Base-by-base conservation (phyloP, 1,139 yeast genomes). In the Debaryomyces subglobosus region DNA sequence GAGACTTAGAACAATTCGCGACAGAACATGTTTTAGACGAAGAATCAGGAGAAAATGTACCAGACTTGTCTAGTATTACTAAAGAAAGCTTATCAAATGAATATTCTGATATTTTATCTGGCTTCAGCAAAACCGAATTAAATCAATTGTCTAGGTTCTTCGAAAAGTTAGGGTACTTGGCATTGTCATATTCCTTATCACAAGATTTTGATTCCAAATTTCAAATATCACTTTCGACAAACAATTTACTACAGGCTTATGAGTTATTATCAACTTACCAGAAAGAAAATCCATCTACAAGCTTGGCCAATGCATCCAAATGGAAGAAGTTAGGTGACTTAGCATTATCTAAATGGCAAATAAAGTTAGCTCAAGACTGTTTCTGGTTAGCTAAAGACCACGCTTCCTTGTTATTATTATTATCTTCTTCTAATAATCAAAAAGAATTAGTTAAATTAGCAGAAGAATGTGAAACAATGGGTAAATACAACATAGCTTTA, bases 291-390 rank as follows among this genome's bases (percentile, higher is more conserved):
- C 68, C 74, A 16, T 61, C 74, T 6, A 63, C 67, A 20, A 61
- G 69, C 13, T 61, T 68, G 45, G 67, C 69, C 29, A 73, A 74
- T 55, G 55, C 69, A 5, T 63, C 67, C 13, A 92, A 90, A 69
- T 94, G 98, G 98, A 89, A 89, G 69, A 80, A 85, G 53, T 80
- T 94, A 49, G 99, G 98, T 54, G 99, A 94, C 71, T 78, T 85
- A 53, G 89, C 97, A 4, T 77, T 95, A 57, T 67, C 77, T 13
- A 79, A 80, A 52, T 94, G 96, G 90, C 84, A 92, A 59, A 79
- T 90, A 53, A 82, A 81, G 58, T 76, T 90, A 54, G 98, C 99
- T 3, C 85, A 85, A 58, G 84, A 86, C 58, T 81, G 96, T 49
- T 95, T 85, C 68, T 80, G 85, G 68, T 78, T 84, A 51, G 96